These are phyloP conservation scores for Ascochyta pisi DNA, from an alignment of 2,329 filamentous ascomycete genomes.

Conservation along the genomic window DNA sequence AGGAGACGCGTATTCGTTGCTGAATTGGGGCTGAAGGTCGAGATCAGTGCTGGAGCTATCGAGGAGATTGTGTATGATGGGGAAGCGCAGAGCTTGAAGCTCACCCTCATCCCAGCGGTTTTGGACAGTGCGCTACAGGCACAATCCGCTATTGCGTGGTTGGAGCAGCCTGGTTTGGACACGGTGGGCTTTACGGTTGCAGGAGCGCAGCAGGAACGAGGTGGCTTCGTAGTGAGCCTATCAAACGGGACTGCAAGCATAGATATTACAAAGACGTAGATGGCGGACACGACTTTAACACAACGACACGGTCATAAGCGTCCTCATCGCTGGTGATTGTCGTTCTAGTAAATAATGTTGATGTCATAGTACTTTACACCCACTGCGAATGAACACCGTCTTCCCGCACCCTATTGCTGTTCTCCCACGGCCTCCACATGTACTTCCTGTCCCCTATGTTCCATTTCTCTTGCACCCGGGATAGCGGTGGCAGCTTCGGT, in stretches of 20 bases:
- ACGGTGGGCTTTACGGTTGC: conserved; percentile 16
- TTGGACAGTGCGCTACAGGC: conserved; percentile 21
- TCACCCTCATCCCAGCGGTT: conserved; percentile 18
- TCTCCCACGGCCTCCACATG: background rate
- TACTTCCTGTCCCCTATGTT: background rate
- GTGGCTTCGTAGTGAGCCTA: conserved; percentile 28
- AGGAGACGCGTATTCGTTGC: conserved; percentile 59
- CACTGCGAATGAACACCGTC: background rate
- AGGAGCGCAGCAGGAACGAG: conserved; percentile 18
- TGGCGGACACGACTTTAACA: background rate
- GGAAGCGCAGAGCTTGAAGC: conserved; percentile 12
- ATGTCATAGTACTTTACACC: background rate
- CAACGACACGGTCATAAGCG: background rate
- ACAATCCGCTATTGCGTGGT: conserved; percentile 26
- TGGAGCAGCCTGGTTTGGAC: conserved; percentile 20
- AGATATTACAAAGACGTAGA: conserved; percentile 15
- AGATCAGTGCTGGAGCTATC: conserved; percentile 32
- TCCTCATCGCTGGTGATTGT: background rate
- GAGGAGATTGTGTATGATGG: conserved; percentile 22
- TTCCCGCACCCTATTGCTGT: background rate
- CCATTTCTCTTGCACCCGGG: background rate
- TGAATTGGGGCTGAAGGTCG: conserved; percentile 49
- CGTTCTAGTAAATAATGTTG: background rate
- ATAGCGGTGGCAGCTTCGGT: background rate
- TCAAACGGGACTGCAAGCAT: conserved; percentile 17